Percentiles rank a stretch among this genome's conserved stretches.
Evolutionary conservation across 768 basidiomycete species (phyloP).

Genomic region (Coprinellus aureogranulatus): DNA sequence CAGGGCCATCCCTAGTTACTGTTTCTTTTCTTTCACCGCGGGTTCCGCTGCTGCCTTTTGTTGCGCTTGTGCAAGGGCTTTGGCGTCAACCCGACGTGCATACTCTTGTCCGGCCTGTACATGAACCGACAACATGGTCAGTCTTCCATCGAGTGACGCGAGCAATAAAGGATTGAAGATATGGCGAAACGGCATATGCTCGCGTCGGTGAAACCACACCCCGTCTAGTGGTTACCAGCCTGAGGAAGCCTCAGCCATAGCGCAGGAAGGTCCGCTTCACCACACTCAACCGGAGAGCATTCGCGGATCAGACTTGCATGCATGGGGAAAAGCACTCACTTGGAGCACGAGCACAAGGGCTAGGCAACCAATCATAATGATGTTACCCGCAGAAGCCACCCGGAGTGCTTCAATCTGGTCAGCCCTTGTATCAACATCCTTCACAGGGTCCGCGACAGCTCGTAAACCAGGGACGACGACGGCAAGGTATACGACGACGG

Average conservation of each 20-base stretch:
- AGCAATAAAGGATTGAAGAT: conserved; percentile 8
- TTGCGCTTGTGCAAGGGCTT: conserved; percentile 30
- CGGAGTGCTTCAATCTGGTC: conserved; percentile 79
- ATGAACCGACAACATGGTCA: conserved; percentile 7
- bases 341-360: conserved; percentile 67
- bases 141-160: background rate
- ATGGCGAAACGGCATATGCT: too few species aligned
- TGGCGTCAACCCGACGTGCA: conserved; percentile 61
- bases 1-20: too few species aligned
- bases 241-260: background rate
- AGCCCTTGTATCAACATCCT: conserved; percentile 50
- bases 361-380: conserved; percentile 72
- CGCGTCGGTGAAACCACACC: too few species aligned
- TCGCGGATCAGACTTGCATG: too few species aligned
- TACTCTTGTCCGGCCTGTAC: conserved; percentile 82
- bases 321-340: conserved; percentile 41
- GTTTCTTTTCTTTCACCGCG: conserved; percentile 36
- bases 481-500: conserved; percentile 74
- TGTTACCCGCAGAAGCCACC: conserved; percentile 82
- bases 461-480: conserved; percentile 78
- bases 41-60: conserved; percentile 23
- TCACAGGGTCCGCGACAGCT: conserved; percentile 64
- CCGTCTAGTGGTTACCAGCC: background rate
- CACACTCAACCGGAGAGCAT: too few species aligned
- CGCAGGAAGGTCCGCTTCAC: too few species aligned